Base-by-base conservation (phyloP, 1,139 yeast genomes). In the Candida albicans region DNA sequence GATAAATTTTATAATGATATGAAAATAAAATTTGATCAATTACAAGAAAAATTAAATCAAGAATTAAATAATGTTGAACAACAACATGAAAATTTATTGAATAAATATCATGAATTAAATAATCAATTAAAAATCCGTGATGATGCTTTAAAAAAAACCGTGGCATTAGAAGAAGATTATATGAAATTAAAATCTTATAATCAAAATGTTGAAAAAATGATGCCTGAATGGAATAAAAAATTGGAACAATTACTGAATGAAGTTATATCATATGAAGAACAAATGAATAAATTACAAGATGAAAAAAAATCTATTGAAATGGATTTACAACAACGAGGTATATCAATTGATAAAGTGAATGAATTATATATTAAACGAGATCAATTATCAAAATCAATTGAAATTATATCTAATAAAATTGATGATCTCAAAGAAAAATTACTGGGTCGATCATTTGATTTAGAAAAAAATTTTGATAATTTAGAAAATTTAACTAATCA, bases 141-240 rank as follows among this genome's bases (percentile, higher is more conserved):
- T 27, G 52, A 71, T 13, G 73, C 84, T 15, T 78, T 78, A 50
- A 73, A 75, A 53, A 83, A 84, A 57, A 71, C 82, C 7, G 71
- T 68, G 45, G 89, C 89, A 0, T 66, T 90, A 45, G 86, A 84
- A 53, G 79, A 81, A 46, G 97, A 90, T 63, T 70, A 85, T 36
- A 68, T 71, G 38, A 86, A 86, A 59, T 86, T 87, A 58, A 76
- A 80, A 54, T 84, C 81, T 14, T 87, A 86, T 57, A 82, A 87
- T 40, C 82, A 81, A 39, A 73, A 81, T 9, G 82, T 87, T 78
- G 81, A 83, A 51, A 67, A 72, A 29, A 72, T 88, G 46, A 84
- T 84, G 54, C 57, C 65, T 6, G 83, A 82, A 58, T 86, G 95
- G 95, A 70, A 75, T 13, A 13, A 37, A 10, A 41, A 34, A 37